phyloP scores from a whole-genome alignment of 208 protist genomes.

The Endotrypanum monterogeii region DNA sequence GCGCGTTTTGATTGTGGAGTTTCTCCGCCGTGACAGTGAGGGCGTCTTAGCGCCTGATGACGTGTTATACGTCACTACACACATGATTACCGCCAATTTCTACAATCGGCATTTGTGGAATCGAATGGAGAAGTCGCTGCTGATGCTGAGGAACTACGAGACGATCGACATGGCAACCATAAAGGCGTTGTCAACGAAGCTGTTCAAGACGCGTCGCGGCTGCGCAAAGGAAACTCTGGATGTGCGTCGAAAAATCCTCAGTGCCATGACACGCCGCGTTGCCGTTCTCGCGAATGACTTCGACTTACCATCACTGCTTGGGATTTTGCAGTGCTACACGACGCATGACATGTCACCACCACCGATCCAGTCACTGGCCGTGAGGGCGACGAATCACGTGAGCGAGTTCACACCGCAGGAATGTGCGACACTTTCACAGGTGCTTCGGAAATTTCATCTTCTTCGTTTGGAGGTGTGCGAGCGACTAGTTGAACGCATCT shows the following conservation, averaged over 20 bases:
- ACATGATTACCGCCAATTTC: slow-evolving; percentile 84
- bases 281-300: slow-evolving; percentile 87
- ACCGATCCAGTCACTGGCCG: slow-evolving; percentile 72
- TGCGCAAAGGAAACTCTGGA: slow-evolving; percentile 83
- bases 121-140: slow-evolving; percentile 71
- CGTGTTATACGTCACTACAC: slow-evolving; percentile 85
- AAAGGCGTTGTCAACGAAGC: slow-evolving; percentile 86
- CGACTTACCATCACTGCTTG: slow-evolving; percentile 83
- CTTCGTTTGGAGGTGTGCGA: slow-evolving; percentile 88
- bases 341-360: slow-evolving; percentile 82
- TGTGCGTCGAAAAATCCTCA: slow-evolving; percentile 80
- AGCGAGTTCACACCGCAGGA: slow-evolving; percentile 85
- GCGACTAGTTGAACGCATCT: slow-evolving; percentile 80
- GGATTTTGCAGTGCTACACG: slow-evolving; percentile 90
- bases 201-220: slow-evolving; percentile 86
- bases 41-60: slow-evolving; percentile 86
- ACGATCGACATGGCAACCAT: slow-evolving; percentile 79
- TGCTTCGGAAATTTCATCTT: slow-evolving; percentile 79
- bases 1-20: slow-evolving; percentile 81
- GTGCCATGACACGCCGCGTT: slow-evolving; percentile 74
- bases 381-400: slow-evolving; percentile 87
- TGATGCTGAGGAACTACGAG: slow-evolving; percentile 59
- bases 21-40: slow-evolving; percentile 79
- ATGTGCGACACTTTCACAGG: slow-evolving; percentile 78
- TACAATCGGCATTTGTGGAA: slow-evolving; percentile 92